Percentiles rank a stretch among this genome's conserved stretches.
Evolutionary conservation across 2,329 filamentous ascomycete genomes (phyloP).

Genomic region (Sporothrix euskadiensis): DNA sequence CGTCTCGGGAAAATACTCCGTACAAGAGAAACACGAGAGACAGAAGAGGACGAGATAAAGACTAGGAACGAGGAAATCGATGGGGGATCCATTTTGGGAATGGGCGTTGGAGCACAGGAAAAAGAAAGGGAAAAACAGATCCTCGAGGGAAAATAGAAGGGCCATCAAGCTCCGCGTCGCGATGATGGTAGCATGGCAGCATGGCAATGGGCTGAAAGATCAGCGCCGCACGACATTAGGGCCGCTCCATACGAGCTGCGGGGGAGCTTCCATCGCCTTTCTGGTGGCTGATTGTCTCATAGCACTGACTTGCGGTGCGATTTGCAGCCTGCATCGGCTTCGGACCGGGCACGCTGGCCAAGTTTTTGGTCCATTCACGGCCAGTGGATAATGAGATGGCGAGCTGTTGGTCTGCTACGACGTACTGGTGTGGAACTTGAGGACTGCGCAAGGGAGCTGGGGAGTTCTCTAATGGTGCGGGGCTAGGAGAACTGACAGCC

Average conservation of each 20-base stretch:
- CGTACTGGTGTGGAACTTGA: neutral
- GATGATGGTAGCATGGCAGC: neutral
- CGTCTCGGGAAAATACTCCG: neutral
- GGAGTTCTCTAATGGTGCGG: neutral
- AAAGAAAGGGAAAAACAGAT: neutral
- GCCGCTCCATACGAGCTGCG: neutral
- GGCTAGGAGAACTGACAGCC: neutral
- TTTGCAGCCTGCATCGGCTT: neutral
- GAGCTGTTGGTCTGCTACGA: neutral
- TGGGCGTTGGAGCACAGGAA: neutral
- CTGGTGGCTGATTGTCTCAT: slow-evolving; percentile 14
- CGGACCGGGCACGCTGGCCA: neutral
- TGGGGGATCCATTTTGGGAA: neutral
- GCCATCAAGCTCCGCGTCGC: neutral
- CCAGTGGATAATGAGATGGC: neutral
- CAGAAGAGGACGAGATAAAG: neutral
- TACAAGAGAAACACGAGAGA: neutral
- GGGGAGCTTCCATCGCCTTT: slow-evolving; percentile 4
- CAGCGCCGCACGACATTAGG: neutral
- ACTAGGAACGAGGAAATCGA: neutral
- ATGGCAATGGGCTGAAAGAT: neutral
- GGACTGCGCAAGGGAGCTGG: neutral
- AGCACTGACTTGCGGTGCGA: neutral
- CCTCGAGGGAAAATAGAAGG: neutral
- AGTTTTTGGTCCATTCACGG: neutral